Evolutionary conservation across 176 grass and related monocot species (phyloP), one percentile per base, ranked within the genome.

Genomic region (Oryza meyeriana): DNA sequence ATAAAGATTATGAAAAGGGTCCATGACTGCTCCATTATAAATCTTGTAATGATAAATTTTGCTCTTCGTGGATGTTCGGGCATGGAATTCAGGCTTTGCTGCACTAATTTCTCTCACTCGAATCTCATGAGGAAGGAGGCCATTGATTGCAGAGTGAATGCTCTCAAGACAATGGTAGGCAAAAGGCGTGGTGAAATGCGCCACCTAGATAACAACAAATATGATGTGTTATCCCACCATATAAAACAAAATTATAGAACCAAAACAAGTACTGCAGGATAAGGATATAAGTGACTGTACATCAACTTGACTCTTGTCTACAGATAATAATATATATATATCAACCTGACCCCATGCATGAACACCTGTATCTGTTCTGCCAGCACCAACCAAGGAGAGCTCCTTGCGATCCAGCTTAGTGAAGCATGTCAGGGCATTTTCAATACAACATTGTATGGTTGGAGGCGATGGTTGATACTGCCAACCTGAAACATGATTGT

Each of bases 11-110:
- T 91, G 84, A 79, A 98, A 91, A 42, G 95, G 95, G 59, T 98
- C 92, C 92, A 98, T 98, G 61, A 98, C 72, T 62, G 88, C 73
- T 81, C 82, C 85, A 76, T 98, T 91, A 85, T 94, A 92, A 72
- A 98, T 98, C 82, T 89, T 98, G 90, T 98, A 98, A 50, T 82
- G 81, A 85, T 98, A 98, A 50, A 94, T 90, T 89, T 98, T 98
- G 84, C 88, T 91, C 80, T 77, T 94, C n/a, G 90, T 85, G 13
- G 92, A 94, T 88, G 91, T 86, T 22, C 95, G 88, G 20, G 95
- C 95, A 81, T 98, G 95, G 48, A 98, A 98, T 31, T 94, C 88
- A 40, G 81, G 84, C 65, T 31, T 68, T 32, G 88, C 95, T 35
- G 88, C 77, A 71, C 90, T 91, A 71, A 98, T 89, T 91, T 98